These are phyloP conservation scores for Penicillium herquei DNA, from an alignment of 495 filamentous ascomycete species.

Conservation along the genomic window DNA sequence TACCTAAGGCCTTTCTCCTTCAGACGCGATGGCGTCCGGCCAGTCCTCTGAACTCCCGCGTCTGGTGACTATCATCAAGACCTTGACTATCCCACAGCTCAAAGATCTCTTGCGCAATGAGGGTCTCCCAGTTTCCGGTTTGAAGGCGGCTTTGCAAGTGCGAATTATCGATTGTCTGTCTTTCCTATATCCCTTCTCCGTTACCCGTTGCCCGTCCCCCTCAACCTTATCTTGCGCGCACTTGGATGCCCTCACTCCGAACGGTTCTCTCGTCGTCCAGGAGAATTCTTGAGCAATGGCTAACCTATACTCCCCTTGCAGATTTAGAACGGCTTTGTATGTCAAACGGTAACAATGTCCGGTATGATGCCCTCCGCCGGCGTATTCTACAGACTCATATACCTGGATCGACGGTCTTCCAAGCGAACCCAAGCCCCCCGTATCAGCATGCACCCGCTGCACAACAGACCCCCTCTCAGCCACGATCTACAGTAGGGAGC, in stretches of 20 bases:
- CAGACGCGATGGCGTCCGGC: conserved; percentile 41
- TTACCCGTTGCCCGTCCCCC: background rate
- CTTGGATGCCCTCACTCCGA: background rate
- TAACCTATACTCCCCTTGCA: conserved; percentile 7
- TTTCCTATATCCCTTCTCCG: conserved; percentile 12
- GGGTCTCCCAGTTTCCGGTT: conserved; percentile 68
- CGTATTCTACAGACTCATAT: conserved; percentile 34
- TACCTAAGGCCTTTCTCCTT: conserved; percentile 9
- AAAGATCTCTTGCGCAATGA: conserved; percentile 70
- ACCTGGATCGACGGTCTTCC: conserved; percentile 24
- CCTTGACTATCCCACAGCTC: conserved; percentile 67
- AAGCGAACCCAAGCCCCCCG: conserved; percentile 24
- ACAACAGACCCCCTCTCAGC: conserved; percentile 25
- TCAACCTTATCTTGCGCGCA: background rate
- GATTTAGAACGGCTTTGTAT: conserved; percentile 36
- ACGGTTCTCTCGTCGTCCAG: background rate
- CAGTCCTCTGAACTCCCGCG: conserved; percentile 34
- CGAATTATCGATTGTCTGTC: conserved; percentile 75
- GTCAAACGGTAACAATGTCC: conserved; percentile 31
- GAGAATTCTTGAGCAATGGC: background rate
- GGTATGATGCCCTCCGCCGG: conserved; percentile 32
- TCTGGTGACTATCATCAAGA: conserved; percentile 51
- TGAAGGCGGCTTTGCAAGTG: conserved; percentile 74
- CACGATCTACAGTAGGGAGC: conserved; percentile 25
- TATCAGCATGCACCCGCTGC: conserved; percentile 24